Percentiles rank a stretch among this genome's conserved stretches.
Conservation (phyloP, 352 stramenopile species). For the Pythium chondricola region DNA sequence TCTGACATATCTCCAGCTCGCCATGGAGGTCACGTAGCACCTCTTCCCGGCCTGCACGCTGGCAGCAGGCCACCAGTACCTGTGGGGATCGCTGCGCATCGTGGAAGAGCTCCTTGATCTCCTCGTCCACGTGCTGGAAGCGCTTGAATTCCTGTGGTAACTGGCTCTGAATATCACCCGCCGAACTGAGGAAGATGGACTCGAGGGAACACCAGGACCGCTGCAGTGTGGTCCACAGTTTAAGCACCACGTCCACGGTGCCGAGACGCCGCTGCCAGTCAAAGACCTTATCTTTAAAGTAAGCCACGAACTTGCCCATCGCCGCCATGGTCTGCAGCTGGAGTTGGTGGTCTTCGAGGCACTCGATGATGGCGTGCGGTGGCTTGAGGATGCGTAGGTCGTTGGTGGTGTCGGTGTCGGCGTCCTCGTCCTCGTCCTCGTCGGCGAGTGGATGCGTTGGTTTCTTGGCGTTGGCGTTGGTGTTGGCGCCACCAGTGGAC, state of each 20-base stretch:
- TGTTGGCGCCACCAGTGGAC: constrained; percentile 24
- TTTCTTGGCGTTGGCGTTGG: background rate
- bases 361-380: constrained; percentile 90
- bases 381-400: constrained; percentile 88
- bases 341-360: constrained; percentile 93
- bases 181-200: constrained; percentile 91
- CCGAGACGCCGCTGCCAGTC: constrained; percentile 90
- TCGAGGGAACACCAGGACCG: constrained; percentile 92
- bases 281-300: constrained; percentile 94
- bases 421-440: constrained; percentile 21
- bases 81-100: constrained; percentile 61
- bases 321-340: constrained; percentile 94
- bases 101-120: constrained; percentile 76
- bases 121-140: constrained; percentile 83
- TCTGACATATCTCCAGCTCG: constrained; percentile 94
- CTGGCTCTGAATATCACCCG: constrained; percentile 90
- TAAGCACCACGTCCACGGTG: constrained; percentile 91
- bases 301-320: constrained; percentile 95
- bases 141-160: constrained; percentile 88
- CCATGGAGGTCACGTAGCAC: constrained; percentile 76
- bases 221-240: constrained; percentile 90
- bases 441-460: constrained; percentile 2
- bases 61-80: constrained; percentile 65
- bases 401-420: constrained; percentile 26
- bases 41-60: constrained; percentile 71